Percentiles rank a stretch among this genome's conserved stretches.
phyloP scores from a whole-genome alignment of 2,329 filamentous ascomycete species.

The Stromatinia cepivora region DNA sequence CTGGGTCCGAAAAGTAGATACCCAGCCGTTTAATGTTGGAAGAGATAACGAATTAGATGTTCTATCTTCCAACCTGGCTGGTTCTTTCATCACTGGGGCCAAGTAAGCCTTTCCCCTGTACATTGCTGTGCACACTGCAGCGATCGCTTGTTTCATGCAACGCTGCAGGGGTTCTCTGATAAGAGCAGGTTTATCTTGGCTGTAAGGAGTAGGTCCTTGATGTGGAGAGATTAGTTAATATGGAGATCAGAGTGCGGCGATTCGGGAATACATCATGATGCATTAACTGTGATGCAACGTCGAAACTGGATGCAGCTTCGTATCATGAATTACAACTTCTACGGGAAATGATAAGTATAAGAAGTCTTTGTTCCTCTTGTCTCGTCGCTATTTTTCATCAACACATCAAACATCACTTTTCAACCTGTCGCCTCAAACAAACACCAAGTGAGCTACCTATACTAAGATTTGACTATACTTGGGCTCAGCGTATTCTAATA shows the following conservation, averaged over 20 bases:
- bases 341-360: background rate
- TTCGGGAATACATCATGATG: background rate
- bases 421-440: background rate
- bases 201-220: no score
- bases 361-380: background rate
- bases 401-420: background rate
- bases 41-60: no score
- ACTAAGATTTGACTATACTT: background rate
- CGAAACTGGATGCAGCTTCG: background rate
- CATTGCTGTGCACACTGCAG: no score
- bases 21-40: no score
- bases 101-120: background rate
- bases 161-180: background rate
- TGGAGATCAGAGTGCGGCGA: background rate
- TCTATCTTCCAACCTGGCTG: no score
- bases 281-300: constrained; percentile 2
- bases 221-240: background rate
- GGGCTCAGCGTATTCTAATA: background rate
- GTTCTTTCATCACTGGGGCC: no score
- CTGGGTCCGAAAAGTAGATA: no score
- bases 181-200: constrained; percentile 15
- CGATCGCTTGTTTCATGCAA: constrained; percentile 5
- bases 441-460: background rate
- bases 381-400: background rate
- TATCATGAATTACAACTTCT: background rate